Conservation (phyloP, 805 yeast genomes). For the Scheffersomyces coipomensis region DNA sequence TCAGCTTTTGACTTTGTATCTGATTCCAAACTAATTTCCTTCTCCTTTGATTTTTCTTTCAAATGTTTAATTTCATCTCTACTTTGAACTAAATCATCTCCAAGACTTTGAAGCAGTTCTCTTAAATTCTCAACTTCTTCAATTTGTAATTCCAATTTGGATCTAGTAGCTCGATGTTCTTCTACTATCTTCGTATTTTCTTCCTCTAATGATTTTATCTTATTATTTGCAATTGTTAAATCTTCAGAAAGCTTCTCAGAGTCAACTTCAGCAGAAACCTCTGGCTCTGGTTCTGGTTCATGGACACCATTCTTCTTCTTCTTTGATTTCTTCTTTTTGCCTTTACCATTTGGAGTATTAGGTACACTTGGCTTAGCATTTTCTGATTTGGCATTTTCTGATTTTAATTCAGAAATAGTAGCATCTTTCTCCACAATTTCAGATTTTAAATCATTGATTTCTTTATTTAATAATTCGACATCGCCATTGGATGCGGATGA, state of each 20-base stretch:
- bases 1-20: not conserved
- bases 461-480: conserved; percentile 21
- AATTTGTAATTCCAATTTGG: conserved; percentile 38
- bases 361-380: not conserved
- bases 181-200: conserved; percentile 17
- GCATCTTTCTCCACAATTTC: conserved; percentile 12
- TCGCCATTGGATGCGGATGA: conserved; percentile 17
- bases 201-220: conserved; percentile 12
- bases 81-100: conserved; percentile 74
- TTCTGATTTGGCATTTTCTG: not conserved
- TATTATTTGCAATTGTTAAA: not conserved
- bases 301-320: conserved; percentile 8
- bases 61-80: conserved; percentile 53
- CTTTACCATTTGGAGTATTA: not conserved
- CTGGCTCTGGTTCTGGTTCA: not conserved
- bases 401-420: conserved; percentile 5
- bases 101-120: conserved; percentile 76
- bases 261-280: not conserved
- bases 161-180: too few relatives aligned
- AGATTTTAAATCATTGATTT: conserved; percentile 11
- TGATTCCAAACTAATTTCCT: not conserved
- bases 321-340: conserved; percentile 13
- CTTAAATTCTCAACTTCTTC: conserved; percentile 69
- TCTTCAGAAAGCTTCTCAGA: conserved; percentile 4
- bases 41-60: conserved; percentile 1